Conservation (phyloP, 768 basidiomycete species). For the Agrocybe praecox region DNA sequence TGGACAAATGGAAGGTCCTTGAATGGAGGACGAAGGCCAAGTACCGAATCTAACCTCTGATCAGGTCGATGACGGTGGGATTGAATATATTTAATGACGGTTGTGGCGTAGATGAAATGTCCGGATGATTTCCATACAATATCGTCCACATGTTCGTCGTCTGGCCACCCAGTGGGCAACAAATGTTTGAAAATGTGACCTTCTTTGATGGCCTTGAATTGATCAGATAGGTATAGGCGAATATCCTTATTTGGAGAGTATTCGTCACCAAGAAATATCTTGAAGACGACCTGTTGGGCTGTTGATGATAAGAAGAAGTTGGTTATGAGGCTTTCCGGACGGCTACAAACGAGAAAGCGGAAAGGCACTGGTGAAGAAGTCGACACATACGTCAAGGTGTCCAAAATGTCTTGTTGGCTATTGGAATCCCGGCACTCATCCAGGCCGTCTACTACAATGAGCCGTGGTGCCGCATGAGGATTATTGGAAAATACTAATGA, state of each 20-base stretch:
- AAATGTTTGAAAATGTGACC: not conserved
- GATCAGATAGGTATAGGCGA: not conserved
- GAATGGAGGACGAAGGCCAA: too few species aligned
- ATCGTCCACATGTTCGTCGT: not conserved
- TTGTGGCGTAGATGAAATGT: too few species aligned
- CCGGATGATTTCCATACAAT: not conserved
- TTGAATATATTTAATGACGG: not conserved
- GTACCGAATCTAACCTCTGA: not conserved
- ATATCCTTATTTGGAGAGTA: constrained; percentile 8
- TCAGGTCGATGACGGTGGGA: not conserved
- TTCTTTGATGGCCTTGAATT: not conserved
- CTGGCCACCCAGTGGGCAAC: not conserved
- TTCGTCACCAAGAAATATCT: too few species aligned
- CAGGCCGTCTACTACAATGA: constrained; percentile 18
- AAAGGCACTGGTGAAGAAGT: not conserved
- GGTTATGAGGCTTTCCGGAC: constrained; percentile 7
- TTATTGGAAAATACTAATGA: not conserved
- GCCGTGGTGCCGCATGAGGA: not conserved
- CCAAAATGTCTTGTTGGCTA: constrained; percentile 3
- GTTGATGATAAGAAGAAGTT: not conserved
- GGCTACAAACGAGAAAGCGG: constrained; percentile 8
- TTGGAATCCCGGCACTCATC: constrained; percentile 16
- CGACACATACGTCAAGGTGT: not conserved
- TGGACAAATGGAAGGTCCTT: too few species aligned
- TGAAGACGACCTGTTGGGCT: not conserved